Conservation (phyloP, 2,329 filamentous ascomycete genomes). For the Phialemoniopsis sp. region DNA sequence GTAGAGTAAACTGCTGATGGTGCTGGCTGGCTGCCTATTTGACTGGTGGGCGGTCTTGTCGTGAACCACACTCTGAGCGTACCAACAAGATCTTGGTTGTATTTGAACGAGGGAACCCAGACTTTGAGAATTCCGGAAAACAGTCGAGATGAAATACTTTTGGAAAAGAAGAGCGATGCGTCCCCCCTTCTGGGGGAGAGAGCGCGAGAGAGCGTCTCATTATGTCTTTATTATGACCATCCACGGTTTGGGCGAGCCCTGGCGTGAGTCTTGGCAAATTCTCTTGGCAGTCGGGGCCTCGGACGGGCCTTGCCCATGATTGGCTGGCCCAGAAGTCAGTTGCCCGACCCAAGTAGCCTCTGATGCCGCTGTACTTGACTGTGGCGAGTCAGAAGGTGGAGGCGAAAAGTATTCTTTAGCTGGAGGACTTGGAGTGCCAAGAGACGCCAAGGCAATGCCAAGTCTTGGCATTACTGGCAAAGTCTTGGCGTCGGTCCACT, state of each 20-base stretch:
- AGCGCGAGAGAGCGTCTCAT: conserved; percentile 14
- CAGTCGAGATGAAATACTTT: neutral
- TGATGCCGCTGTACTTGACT: conserved; percentile 5
- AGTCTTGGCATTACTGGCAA: conserved; percentile 19
- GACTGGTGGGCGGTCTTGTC: too few relatives aligned
- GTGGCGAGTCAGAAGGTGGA: neutral
- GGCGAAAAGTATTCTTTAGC: conserved; percentile 9
- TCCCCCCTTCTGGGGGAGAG: neutral
- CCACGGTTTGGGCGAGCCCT: conserved; percentile 16
- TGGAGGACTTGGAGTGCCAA: conserved; percentile 16
- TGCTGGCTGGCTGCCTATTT: too few relatives aligned
- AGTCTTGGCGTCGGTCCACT: conserved; percentile 13
- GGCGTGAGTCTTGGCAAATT: conserved; percentile 17
- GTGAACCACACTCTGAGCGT: too few relatives aligned
- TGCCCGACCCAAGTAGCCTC: conserved; percentile 11
- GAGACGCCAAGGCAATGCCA: conserved; percentile 19
- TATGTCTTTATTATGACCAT: conserved; percentile 22
- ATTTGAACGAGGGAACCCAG: too few relatives aligned
- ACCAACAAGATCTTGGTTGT: too few relatives aligned
- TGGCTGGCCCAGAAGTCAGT: conserved; percentile 10
- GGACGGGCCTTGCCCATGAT: conserved; percentile 13
- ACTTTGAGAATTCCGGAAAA: neutral
- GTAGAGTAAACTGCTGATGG: too few relatives aligned
- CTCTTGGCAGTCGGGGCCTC: conserved; percentile 26
- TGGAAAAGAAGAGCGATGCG: neutral